A percentile compares a stretch with the other conserved stretches of the same genome.
These are phyloP conservation scores for Starmerella potacharoeniae DNA, from an alignment of 805 yeast species.

Conservation along the genomic window DNA sequence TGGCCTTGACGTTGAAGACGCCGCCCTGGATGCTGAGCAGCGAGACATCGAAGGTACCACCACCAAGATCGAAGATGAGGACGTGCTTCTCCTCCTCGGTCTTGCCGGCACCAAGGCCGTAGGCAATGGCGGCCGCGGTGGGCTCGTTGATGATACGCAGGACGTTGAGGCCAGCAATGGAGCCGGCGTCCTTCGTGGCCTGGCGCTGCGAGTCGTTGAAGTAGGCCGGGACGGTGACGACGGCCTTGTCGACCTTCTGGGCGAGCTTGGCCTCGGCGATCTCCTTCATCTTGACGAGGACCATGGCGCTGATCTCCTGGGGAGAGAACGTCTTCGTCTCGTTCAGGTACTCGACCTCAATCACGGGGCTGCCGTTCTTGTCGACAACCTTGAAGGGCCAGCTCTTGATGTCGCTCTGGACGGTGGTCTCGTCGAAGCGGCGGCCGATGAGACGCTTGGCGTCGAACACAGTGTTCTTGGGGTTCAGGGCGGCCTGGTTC, in stretches of 20 bases:
- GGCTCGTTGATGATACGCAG: conserved; percentile 82
- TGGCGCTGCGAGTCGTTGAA: conserved; percentile 84
- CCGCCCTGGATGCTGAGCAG: conserved; percentile 86
- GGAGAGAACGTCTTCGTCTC: conserved; percentile 83
- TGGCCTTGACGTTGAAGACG: conserved; percentile 92
- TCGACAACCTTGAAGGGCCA: conserved; percentile 81
- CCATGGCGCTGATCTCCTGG: conserved; percentile 92
- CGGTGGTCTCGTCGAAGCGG: conserved; percentile 69
- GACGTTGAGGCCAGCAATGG: conserved; percentile 74
- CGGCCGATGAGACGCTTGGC: conserved; percentile 94
- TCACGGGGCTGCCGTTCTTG: conserved; percentile 66
- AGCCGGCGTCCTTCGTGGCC: conserved; percentile 84
- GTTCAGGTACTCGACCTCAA: conserved; percentile 71
- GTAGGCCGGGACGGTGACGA: conserved; percentile 79
- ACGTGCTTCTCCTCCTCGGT: conserved; percentile 75
- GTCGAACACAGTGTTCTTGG: conserved; percentile 72
- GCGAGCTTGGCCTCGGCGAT: conserved; percentile 76
- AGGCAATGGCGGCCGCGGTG: conserved; percentile 95
- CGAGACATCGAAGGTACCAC: conserved; percentile 97
- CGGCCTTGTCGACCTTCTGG: conserved; percentile 70
- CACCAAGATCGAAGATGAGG: conserved; percentile 89
- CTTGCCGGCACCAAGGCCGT: conserved; percentile 88
- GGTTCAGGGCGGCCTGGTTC: conserved; percentile 94
- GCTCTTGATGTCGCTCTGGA: conserved; percentile 82
- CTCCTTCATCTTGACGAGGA: conserved; percentile 78